phyloP scores from a whole-genome alignment of 108 stramenopile genomes.

The Cyclotella distinguenda region DNA sequence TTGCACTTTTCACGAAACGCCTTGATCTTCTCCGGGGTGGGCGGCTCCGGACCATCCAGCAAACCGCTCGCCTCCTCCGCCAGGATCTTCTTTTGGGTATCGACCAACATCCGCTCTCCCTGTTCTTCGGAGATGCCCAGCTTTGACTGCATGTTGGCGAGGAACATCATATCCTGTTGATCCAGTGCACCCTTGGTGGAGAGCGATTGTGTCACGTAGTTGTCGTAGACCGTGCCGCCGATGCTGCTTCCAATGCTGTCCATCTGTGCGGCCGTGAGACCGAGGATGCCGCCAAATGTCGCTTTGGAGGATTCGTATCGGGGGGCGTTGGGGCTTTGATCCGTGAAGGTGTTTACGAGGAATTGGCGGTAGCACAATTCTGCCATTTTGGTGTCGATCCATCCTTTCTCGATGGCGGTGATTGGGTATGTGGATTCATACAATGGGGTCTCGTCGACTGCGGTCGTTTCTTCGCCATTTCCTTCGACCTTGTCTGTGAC shows the following conservation, averaged over 20 bases:
- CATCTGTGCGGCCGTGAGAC: slow-evolving; percentile 70
- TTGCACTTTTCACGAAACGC: slow-evolving; percentile 90
- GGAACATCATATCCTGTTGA: slow-evolving; percentile 94
- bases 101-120: slow-evolving; percentile 68
- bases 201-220: slow-evolving; percentile 80
- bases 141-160: slow-evolving; percentile 84
- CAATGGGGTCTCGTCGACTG: slow-evolving; percentile 62
- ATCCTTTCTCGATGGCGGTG: slow-evolving; percentile 66
- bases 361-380: slow-evolving; percentile 84
- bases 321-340: slow-evolving; percentile 66
- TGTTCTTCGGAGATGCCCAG: slow-evolving; percentile 76
- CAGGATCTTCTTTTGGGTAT: slow-evolving; percentile 84
- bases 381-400: slow-evolving; percentile 66
- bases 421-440: slow-evolving; percentile 78
- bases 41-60: slow-evolving; percentile 45
- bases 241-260: slow-evolving; percentile 79
- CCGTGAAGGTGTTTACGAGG: slow-evolving; percentile 79
- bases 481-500: slow-evolving; percentile 72
- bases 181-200: slow-evolving; percentile 78
- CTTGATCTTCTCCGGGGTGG: slow-evolving; percentile 62
- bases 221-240: slow-evolving; percentile 83
- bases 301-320: slow-evolving; percentile 70
- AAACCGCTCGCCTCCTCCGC: slow-evolving; percentile 70
- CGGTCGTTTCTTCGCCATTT: slow-evolving; percentile 56
- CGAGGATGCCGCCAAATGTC: slow-evolving; percentile 85